These are phyloP conservation scores for Trichoderma atroviride DNA, from an alignment of 2,329 filamentous ascomycete species.

Conservation along the genomic window DNA sequence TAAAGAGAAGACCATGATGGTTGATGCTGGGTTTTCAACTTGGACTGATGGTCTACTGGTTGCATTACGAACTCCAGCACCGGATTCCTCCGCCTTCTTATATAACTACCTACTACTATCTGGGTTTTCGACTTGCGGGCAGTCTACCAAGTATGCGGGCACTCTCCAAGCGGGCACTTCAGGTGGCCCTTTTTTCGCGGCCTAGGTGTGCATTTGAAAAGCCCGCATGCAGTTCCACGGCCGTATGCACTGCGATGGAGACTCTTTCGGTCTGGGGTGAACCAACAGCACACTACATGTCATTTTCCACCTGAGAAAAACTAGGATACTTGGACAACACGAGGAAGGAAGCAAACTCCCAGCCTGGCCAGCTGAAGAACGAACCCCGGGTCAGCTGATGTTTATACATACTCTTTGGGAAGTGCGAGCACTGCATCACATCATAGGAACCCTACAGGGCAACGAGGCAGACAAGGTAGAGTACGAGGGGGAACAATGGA, in stretches of 20 bases:
- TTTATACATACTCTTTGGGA: neutral
- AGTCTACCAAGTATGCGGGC: neutral
- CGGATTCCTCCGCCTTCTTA: constrained; percentile 10
- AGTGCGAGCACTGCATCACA: neutral
- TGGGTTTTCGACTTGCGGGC: neutral
- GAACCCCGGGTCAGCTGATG: constrained; percentile 18
- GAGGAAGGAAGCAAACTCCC: neutral
- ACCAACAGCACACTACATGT: constrained; percentile 20
- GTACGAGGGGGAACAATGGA: neutral
- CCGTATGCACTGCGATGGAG: constrained; percentile 17
- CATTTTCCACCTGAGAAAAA: neutral
- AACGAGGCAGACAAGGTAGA: neutral
- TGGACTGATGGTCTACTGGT: neutral
- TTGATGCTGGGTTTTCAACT: neutral
- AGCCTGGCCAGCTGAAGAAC: neutral
- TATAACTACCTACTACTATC: neutral
- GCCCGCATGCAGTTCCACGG: constrained; percentile 9
- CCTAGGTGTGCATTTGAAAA: constrained; percentile 15
- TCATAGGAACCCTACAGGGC: neutral
- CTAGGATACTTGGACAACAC: neutral
- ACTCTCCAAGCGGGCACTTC: neutral
- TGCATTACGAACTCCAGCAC: neutral
- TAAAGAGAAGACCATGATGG: constrained; percentile 25
- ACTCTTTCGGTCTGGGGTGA: constrained; percentile 4
- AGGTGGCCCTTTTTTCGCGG: neutral